A percentile compares a stretch with the other conserved stretches of the same genome.
Evolutionary conservation across 2,329 filamentous ascomycete species (phyloP).

Genomic region (Penicillium sp.): DNA sequence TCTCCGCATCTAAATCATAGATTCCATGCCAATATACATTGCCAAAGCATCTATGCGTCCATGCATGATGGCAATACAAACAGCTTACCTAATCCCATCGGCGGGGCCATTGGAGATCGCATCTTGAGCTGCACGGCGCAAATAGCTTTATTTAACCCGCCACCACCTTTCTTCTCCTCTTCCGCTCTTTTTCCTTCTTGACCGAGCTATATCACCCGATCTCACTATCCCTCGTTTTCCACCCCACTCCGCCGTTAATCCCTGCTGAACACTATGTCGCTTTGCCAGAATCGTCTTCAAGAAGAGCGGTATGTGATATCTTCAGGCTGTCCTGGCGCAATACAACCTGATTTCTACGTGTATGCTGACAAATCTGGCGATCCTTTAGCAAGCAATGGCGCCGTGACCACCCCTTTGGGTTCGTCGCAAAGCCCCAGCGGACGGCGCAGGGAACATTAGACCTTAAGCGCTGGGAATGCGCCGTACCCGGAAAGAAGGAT

Average conservation of each 20-base stretch:
- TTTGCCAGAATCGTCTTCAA: slow-evolving; percentile 83
- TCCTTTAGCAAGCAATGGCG: slow-evolving; percentile 88
- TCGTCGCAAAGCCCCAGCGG: slow-evolving; percentile 86
- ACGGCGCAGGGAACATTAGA: slow-evolving; percentile 80
- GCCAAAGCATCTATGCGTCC: neutral
- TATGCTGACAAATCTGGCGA: slow-evolving; percentile 14
- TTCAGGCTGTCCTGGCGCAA: neutral
- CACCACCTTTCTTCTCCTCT: neutral
- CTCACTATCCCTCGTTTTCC: neutral
- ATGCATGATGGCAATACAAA: neutral
- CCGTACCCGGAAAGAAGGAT: slow-evolving; percentile 92
- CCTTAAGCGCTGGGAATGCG: slow-evolving; percentile 94
- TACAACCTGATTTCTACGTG: neutral
- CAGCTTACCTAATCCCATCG: slow-evolving; percentile 4
- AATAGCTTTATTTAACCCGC: neutral
- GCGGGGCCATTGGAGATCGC: slow-evolving; percentile 4
- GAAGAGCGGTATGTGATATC: slow-evolving; percentile 71
- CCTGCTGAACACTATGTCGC: slow-evolving; percentile 62
- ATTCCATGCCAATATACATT: no score
- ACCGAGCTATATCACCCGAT: neutral
- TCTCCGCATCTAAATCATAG: neutral
- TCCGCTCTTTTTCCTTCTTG: neutral
- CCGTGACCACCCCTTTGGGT: slow-evolving; percentile 94
- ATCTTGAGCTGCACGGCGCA: neutral
- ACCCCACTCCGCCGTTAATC: neutral